Evolutionary conservation across 208 protist genomes (phyloP), one percentile per base, ranked within the genome.

Genomic region (Trypanosoma conorhini): DNA sequence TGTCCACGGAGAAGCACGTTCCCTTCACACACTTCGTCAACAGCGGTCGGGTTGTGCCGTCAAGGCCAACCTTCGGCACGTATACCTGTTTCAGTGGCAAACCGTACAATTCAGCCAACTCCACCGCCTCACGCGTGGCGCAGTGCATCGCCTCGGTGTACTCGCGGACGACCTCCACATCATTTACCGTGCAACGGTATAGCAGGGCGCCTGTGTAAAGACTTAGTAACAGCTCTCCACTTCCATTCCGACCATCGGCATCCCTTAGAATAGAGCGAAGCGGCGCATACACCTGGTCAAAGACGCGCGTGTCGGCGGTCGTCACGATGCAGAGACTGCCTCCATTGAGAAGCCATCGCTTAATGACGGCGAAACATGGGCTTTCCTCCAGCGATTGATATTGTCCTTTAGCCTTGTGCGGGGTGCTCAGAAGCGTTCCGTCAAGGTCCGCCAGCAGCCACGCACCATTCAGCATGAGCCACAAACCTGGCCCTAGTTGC

Each of bases 371-470:
- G 48, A 79, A 84, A 68, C 88, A 96, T 0, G 86, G 84, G 66
- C 87, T 92, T 28, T 73, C 54, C 7, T 75, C 77, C 55, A 96
- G 75, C 42, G 86, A 72, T 3, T 88, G 67, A 67, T 94, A 96
- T 31, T 71, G 67, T 21, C 91, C 91, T n/a, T 87, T 57, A 2
- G 91, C 91, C 63, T 94, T 96, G 77, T 94, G 88, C 10, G 91
- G 91, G 1, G 91, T 96, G 19, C 85, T 81, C 44, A 94, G 82
- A 21, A 96, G 77, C 22, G 91, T 96, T 24, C 91, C 91, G 44
- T 96, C 91, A 24, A 96, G 67, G 66, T 96, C 91, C 3, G 84
- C 50, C 38, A 96, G 85, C 19, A 96, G 62, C 88, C 91, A 96
- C 56, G 75, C 86, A 59, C 77, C 79, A 0, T 70, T 51, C 5